phyloP scores from a whole-genome alignment of 2,329 filamentous ascomycete genomes.

The Monilinia aucupariae region DNA sequence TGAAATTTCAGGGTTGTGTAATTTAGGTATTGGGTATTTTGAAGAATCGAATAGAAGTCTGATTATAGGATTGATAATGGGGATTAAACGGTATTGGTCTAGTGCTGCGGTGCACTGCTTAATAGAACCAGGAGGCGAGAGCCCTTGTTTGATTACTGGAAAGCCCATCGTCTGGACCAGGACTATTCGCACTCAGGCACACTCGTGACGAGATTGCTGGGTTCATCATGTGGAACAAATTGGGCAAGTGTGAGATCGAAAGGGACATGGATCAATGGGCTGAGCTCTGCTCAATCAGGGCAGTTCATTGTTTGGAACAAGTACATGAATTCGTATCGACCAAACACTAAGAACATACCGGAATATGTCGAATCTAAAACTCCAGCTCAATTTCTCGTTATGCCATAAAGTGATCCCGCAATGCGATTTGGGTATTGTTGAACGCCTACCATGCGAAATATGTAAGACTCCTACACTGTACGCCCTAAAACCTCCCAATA shows the following conservation, averaged over 20 bases:
- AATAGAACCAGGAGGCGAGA: neutral
- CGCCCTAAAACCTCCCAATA: neutral
- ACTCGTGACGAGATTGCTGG: neutral
- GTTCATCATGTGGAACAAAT: neutral
- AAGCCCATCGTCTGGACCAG: neutral
- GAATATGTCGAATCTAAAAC: neutral
- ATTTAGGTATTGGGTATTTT: too few relatives aligned
- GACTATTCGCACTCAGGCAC: neutral
- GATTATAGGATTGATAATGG: too few relatives aligned
- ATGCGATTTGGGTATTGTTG: constrained; percentile 7
- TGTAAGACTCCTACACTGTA: neutral
- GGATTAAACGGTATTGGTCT: too few relatives aligned
- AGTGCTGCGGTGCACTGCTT: too few relatives aligned
- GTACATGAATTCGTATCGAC: neutral
- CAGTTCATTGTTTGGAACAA: neutral
- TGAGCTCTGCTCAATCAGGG: neutral
- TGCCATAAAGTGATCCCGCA: neutral
- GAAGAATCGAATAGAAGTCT: too few relatives aligned
- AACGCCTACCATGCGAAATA: constrained; percentile 10
- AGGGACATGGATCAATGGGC: neutral
- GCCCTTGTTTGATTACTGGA: neutral
- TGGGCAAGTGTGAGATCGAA: neutral
- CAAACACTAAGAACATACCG: neutral
- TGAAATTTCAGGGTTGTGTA: too few relatives aligned
- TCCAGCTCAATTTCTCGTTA: neutral